Evolutionary conservation across 345 rosid species (phyloP).

Genomic region (Eutrema yunnanense): DNA sequence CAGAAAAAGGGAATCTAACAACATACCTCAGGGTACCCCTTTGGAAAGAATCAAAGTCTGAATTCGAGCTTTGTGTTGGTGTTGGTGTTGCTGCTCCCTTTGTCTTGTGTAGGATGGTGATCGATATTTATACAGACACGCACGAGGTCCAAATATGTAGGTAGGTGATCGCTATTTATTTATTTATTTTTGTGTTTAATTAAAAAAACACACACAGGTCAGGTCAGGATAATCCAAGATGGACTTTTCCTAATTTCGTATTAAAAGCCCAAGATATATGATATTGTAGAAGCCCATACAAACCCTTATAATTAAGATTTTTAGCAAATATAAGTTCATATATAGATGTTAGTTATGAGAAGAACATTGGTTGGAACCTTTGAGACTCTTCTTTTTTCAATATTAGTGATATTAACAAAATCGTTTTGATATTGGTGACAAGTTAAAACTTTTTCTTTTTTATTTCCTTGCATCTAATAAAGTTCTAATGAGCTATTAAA

Average conservation of each 20-base stretch:
- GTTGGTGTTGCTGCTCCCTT: not conserved
- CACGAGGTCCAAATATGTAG: conserved; percentile 6
- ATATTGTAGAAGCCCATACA: too few relatives aligned
- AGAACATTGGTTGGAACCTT: too few relatives aligned
- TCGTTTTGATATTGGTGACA: too few relatives aligned
- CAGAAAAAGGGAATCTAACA: not conserved
- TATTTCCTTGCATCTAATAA: too few relatives aligned
- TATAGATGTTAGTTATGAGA: too few relatives aligned
- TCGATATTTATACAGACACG: not conserved
- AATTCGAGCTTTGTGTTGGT: not conserved
- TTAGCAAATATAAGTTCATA: too few relatives aligned
- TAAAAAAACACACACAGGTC: not conserved
- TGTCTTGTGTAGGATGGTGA: not conserved
- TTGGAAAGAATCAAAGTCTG: not conserved
- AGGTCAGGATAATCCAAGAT: not conserved
- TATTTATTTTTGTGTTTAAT: not conserved
- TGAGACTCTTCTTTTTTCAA: too few relatives aligned
- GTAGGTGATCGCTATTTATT: not conserved
- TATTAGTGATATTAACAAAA: too few relatives aligned
- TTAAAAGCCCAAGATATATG: too few relatives aligned
- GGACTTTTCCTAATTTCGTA: not conserved
- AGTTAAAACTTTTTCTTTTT: too few relatives aligned
- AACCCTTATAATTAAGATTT: too few relatives aligned
- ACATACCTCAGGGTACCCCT: conserved; percentile 49
- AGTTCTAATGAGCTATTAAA: too few relatives aligned